A percentile compares a stretch with the other conserved stretches of the same genome.
phyloP scores from a whole-genome alignment of 805 yeast species.

The Metschnikowia dekortorum region DNA sequence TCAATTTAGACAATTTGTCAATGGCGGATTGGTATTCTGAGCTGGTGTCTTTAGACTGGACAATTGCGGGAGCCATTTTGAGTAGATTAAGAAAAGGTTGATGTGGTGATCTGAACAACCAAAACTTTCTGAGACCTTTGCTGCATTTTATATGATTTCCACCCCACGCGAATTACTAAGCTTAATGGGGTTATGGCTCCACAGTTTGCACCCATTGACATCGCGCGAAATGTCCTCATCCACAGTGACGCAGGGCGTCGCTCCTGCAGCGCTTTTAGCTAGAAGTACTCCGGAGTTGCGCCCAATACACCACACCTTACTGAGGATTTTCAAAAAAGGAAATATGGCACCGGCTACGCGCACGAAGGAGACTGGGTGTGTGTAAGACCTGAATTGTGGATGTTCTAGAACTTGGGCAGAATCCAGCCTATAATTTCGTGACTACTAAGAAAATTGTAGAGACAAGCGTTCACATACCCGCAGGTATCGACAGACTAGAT shows the following conservation, averaged over 20 bases:
- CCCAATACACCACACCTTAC: not conserved
- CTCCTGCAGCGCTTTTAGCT: not conserved
- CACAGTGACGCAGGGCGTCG: slow-evolving; percentile 6
- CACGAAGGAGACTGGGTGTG: not conserved
- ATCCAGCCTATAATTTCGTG: not conserved
- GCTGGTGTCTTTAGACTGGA: slow-evolving; percentile 3
- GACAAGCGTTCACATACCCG: not conserved
- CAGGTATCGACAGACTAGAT: too few relatives aligned
- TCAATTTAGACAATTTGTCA: slow-evolving; percentile 11
- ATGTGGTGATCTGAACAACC: not conserved
- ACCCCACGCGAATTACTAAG: not conserved
- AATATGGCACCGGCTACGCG: not conserved
- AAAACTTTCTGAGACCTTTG: too few relatives aligned
- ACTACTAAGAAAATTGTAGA: too few relatives aligned
- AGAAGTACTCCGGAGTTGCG: not conserved
- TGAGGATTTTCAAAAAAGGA: not conserved
- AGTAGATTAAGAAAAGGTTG: not conserved
- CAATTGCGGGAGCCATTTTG: slow-evolving; percentile 5
- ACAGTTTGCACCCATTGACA: slow-evolving; percentile 12
- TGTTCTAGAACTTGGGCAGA: not conserved
- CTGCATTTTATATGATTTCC: not conserved
- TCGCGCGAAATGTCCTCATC: slow-evolving; percentile 5
- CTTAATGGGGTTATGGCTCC: not conserved
- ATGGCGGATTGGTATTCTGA: slow-evolving; percentile 6
- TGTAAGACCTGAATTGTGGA: not conserved